Evolutionary conservation across 805 yeast species (phyloP).

Genomic region (Saccharomycopsis malanga): DNA sequence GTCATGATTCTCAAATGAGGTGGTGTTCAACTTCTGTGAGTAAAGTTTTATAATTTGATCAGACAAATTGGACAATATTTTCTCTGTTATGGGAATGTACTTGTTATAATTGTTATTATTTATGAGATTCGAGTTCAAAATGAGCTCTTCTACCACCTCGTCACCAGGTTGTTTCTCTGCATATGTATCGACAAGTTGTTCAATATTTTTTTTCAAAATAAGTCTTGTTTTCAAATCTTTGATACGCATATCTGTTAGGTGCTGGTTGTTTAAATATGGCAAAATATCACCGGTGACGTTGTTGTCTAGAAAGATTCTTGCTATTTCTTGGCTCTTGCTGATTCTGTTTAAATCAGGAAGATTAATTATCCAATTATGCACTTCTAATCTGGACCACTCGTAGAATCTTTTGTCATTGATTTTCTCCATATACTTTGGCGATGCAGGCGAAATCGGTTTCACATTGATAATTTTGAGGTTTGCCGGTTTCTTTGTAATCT

Average conservation of each 20-base stretch:
- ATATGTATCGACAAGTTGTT: conserved; percentile 5
- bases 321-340: conserved; percentile 19
- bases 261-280: conserved; percentile 17
- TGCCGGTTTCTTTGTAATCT: not conserved
- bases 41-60: conserved; percentile 10
- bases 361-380: conserved; percentile 21
- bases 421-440: conserved; percentile 19
- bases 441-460: conserved; percentile 12
- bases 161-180: conserved; percentile 6
- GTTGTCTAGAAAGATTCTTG: conserved; percentile 18
- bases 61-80: conserved; percentile 10
- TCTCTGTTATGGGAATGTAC: conserved; percentile 9
- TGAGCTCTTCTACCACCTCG: conserved; percentile 6
- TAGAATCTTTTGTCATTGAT: conserved; percentile 17
- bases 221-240: conserved; percentile 16
- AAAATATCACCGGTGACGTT: conserved; percentile 21
- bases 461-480: not conserved
- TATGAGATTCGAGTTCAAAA: conserved; percentile 6
- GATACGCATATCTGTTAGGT: conserved; percentile 20
- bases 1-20: not conserved
- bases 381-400: conserved; percentile 21
- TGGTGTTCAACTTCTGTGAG: conserved; percentile 1
- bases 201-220: conserved; percentile 19
- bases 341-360: conserved; percentile 18
- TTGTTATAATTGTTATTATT: conserved; percentile 1